These are phyloP conservation scores for Trichoderma sp. DNA, from an alignment of 2,329 filamentous ascomycete species.

Conservation along the genomic window DNA sequence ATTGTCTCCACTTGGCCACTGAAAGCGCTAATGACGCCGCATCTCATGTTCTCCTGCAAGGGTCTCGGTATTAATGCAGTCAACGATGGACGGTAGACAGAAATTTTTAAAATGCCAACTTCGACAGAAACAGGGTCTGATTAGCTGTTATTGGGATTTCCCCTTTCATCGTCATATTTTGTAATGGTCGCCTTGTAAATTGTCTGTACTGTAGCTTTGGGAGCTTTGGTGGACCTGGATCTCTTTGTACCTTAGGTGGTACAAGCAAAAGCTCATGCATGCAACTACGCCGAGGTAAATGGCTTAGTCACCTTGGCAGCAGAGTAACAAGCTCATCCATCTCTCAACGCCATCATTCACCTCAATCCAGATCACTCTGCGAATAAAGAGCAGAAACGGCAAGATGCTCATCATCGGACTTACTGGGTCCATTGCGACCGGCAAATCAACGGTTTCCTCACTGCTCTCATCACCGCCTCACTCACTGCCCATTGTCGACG, in stretches of 20 bases:
- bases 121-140: background rate
- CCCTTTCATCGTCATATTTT: too few species aligned
- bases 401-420: conserved; percentile 90
- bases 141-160: too few species aligned
- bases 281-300: background rate
- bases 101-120: background rate
- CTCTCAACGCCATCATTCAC: background rate
- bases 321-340: background rate
- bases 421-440: conserved; percentile 95
- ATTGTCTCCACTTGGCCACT: background rate
- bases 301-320: background rate
- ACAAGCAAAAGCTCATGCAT: background rate
- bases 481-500: conserved; percentile 87
- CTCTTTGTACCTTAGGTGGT: background rate
- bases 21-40: background rate
- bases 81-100: background rate
- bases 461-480: conserved; percentile 79
- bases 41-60: background rate
- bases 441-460: conserved; percentile 91
- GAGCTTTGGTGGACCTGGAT: background rate
- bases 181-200: background rate
- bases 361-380: background rate
- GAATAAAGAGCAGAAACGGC: conserved; percentile 5
- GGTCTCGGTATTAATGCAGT: background rate
- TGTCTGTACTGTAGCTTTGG: background rate